Conservation (phyloP, 1,284 basidiomycete genomes). For the Albatrellus sp. region DNA sequence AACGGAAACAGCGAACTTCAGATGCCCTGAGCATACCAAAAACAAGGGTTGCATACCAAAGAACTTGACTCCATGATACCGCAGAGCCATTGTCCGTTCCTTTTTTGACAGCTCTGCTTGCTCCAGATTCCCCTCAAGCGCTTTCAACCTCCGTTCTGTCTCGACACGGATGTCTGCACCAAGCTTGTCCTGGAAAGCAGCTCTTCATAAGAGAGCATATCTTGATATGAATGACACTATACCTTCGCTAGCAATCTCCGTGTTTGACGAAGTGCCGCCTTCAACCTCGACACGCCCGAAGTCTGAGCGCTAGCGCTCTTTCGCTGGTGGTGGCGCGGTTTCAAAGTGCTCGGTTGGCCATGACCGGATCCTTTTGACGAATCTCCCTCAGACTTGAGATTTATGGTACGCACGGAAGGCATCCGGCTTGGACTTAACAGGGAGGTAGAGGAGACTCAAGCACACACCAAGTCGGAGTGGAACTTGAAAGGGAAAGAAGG, state of each 20-base stretch:
- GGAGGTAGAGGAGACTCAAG: too few species aligned
- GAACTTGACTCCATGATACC: conserved; percentile 83
- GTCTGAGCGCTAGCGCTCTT: not conserved
- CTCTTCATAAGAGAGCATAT: not conserved
- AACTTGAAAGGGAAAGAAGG: too few species aligned
- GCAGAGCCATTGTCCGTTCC: conserved; percentile 59
- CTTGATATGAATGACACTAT: not conserved
- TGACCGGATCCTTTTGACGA: too few species aligned
- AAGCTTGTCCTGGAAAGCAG: conserved; percentile 46
- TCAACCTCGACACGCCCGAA: conserved; percentile 69
- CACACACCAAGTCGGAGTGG: too few species aligned
- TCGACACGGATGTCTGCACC: conserved; percentile 68
- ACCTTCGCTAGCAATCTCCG: conserved; percentile 70
- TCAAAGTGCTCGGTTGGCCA: too few species aligned
- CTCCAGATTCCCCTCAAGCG: conserved; percentile 65
- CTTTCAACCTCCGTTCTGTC: conserved; percentile 64
- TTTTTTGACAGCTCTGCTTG: conserved; percentile 45
- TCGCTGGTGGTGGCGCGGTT: too few species aligned
- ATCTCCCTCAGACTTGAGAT: not conserved
- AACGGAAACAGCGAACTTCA: not conserved
- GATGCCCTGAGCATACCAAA: not conserved
- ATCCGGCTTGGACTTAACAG: too few species aligned
- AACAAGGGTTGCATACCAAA: conserved; percentile 51
- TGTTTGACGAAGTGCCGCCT: conserved; percentile 68
- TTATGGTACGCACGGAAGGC: too few species aligned